Evolutionary conservation across 2,329 filamentous ascomycete genomes (phyloP), one percentile per base, ranked within the genome.

Genomic region (Albifimbria verrucaria): DNA sequence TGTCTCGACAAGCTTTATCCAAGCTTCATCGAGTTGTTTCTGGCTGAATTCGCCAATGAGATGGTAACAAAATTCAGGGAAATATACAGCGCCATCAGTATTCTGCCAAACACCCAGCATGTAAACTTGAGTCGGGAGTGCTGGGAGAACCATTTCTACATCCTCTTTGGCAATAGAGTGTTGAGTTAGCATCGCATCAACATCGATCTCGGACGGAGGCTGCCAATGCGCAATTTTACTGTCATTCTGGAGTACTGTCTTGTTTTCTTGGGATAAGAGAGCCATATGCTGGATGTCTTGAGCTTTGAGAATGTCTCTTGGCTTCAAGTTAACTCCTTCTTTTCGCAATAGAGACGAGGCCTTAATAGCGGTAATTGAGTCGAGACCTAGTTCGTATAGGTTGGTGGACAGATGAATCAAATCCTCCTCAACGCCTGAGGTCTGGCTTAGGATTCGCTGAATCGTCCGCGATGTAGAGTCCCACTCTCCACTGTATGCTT

Each of bases 361-460:
- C 63, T 94, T 95, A 72, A 97, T 94, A 2, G 91, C 88, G 57
- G 87, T 93, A 67, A 97, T 96, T 0, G 92, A 97, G 66, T 97
- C 92, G 1, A 97, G 81, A 0, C 92, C 92, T 2, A 97, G 78
- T 57, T 94, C 86, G 68, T 94, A 96, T 12, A 96, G 81, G 0
- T 81, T 90, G 49, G 85, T 81, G 1, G 77, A 74, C 52, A 77
- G 78, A 3, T 72, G 69, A 49, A 96, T 88, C 2, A 82, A 75
- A 0, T 75, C 64, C 18, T 76, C 69, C 0, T 85, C 74, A 0
- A 88, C 70, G 17, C 80, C 81, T 0, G 91, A 89, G 1, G 92
- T 76, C 25, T 77, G 65, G 1, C 78, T 72, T 15, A 88, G 68
- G 0, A 79, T 72, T 2, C 71, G 64, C 2, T 81, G 70, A 20